Evolutionary conservation across 768 basidiomycete species (phyloP).

Genomic region (Cubamyces sp.): DNA sequence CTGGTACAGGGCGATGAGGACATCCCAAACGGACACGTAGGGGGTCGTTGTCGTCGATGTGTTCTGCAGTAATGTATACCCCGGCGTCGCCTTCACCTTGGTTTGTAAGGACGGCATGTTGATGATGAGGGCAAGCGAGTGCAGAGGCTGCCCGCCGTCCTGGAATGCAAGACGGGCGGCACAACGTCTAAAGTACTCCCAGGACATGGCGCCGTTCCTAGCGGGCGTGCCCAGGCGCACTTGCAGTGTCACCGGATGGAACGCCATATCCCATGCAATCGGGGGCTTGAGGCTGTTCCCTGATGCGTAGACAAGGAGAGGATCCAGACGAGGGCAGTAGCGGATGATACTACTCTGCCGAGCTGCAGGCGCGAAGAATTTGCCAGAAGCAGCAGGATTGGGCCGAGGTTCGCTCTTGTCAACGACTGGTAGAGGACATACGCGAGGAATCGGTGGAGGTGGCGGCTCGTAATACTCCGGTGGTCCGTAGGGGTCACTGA

Average conservation of each 20-base stretch:
- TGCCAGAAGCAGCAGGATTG: too few species aligned
- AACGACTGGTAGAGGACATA: too few species aligned
- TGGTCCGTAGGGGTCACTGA: too few species aligned
- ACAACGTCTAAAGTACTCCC: not conserved
- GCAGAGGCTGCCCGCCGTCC: constrained; percentile 29
- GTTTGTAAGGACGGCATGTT: constrained; percentile 40
- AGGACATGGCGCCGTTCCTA: not conserved
- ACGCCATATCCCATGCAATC: not conserved
- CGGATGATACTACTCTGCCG: too few species aligned
- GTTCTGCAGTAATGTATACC: not conserved
- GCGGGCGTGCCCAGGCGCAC: not conserved
- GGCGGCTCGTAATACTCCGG: too few species aligned
- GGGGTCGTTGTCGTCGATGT: constrained; percentile 19
- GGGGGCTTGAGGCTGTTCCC: too few species aligned
- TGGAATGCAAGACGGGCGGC: constrained; percentile 23
- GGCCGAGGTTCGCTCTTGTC: too few species aligned
- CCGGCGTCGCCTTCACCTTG: constrained; percentile 34
- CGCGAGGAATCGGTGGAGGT: too few species aligned
- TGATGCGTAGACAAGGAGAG: too few species aligned
- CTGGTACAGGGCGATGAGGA: constrained; percentile 49
- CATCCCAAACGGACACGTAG: constrained; percentile 49
- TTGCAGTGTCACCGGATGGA: not conserved
- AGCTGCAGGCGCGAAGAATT: too few species aligned
- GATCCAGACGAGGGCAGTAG: too few species aligned
- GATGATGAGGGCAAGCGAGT: constrained; percentile 36